phyloP scores from a whole-genome alignment of 108 stramenopile genomes.

The Skeletonema menzelii region DNA sequence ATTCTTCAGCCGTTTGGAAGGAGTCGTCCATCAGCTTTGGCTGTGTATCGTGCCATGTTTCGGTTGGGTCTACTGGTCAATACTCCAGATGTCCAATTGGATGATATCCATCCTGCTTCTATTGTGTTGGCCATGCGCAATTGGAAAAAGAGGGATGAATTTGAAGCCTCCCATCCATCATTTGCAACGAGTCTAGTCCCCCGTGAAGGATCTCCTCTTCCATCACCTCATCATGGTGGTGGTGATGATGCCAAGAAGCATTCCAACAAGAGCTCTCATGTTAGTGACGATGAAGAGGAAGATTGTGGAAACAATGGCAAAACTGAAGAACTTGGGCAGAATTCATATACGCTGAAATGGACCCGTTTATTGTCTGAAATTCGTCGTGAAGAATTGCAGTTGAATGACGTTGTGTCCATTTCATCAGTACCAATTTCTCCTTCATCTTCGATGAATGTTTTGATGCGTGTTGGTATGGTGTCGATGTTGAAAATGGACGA shows the following conservation, averaged over 20 bases:
- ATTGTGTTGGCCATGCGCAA: slow-evolving; percentile 40
- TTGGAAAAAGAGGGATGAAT: slow-evolving; percentile 37
- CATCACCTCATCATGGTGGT: background rate
- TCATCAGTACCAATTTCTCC: slow-evolving; percentile 1
- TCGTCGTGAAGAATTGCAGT: slow-evolving; percentile 24
- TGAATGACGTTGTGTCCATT: slow-evolving; percentile 28
- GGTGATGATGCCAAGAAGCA: background rate
- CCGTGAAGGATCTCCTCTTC: slow-evolving; percentile 5
- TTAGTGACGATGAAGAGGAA: slow-evolving; percentile 1
- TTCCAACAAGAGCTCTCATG: background rate
- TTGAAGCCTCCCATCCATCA: background rate
- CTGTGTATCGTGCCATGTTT: slow-evolving; percentile 34
- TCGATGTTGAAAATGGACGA: slow-evolving; percentile 21
- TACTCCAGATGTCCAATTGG: slow-evolving; percentile 4
- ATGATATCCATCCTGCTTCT: slow-evolving; percentile 13
- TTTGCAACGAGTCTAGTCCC: slow-evolving; percentile 1
- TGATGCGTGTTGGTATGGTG: slow-evolving; percentile 27
- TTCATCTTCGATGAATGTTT: slow-evolving; percentile 1
- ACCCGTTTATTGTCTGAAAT: slow-evolving; percentile 33
- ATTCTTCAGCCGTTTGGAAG: slow-evolving; percentile 40
- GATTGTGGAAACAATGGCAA: background rate
- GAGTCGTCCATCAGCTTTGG: slow-evolving; percentile 30
- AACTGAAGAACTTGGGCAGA: slow-evolving; percentile 2
- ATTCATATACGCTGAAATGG: slow-evolving; percentile 32
- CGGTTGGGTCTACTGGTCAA: slow-evolving; percentile 7